Conservation (phyloP, 192 early-diverging fungal species). For the Mortierella alpina region DNA sequence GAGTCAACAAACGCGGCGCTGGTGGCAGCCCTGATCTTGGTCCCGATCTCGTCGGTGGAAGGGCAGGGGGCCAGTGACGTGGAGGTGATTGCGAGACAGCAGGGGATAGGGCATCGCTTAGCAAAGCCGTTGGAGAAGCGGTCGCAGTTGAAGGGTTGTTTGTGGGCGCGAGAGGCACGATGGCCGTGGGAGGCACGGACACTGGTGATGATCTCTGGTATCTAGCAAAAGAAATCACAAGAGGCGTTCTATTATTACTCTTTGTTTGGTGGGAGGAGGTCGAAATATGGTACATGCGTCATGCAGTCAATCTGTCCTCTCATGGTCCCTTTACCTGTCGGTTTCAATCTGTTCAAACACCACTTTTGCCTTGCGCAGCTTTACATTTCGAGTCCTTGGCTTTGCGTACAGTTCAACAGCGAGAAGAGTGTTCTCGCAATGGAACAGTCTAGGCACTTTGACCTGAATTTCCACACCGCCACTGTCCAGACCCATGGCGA, state of each 20-base stretch:
- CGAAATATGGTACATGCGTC: too few species aligned
- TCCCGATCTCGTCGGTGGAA: background rate
- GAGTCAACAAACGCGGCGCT: slow-evolving; percentile 32
- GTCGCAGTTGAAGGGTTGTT: slow-evolving; percentile 1
- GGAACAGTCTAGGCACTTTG: slow-evolving; percentile 40
- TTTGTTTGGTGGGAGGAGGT: too few species aligned
- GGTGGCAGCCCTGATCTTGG: slow-evolving; percentile 29
- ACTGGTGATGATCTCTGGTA: slow-evolving; percentile 26
- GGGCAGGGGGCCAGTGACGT: background rate
- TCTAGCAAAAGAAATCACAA: slow-evolving; percentile 10
- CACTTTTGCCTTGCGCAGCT: slow-evolving; percentile 36
- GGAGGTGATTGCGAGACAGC: background rate
- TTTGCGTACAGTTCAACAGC: slow-evolving; percentile 43
- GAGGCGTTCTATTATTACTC: background rate
- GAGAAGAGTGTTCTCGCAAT: slow-evolving; percentile 45
- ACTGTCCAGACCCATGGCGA: slow-evolving; percentile 37
- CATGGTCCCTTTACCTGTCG: slow-evolving; percentile 19
- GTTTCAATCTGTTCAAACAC: slow-evolving; percentile 54
- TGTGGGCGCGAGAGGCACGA: slow-evolving; percentile 12
- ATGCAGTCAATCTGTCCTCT: too few species aligned
- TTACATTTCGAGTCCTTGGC: slow-evolving; percentile 45
- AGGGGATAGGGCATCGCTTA: too few species aligned
- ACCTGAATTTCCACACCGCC: slow-evolving; percentile 48
- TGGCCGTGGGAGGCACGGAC: slow-evolving; percentile 20
- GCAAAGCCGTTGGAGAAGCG: too few species aligned